Conservation (phyloP, 2,329 filamentous ascomycete species). For the Alternaria arbusti region DNA sequence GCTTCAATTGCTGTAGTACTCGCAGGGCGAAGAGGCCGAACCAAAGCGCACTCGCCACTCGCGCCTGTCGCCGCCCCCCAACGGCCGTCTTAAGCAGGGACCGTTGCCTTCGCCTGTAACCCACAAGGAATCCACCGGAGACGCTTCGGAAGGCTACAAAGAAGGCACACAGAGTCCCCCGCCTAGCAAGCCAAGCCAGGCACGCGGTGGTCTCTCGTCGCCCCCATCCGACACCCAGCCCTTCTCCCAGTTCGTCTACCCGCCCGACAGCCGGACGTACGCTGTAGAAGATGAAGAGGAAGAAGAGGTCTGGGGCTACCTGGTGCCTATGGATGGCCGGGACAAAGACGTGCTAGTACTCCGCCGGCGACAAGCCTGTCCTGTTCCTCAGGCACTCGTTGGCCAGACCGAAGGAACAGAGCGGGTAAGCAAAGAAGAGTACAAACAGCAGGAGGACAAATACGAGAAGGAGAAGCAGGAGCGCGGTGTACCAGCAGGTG, state of each 20-base stretch:
- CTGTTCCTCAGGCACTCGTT: slow-evolving; percentile 56
- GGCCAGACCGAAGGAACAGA: slow-evolving; percentile 51
- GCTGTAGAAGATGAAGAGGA: slow-evolving; percentile 84
- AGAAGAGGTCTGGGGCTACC: slow-evolving; percentile 94
- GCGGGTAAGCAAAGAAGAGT: slow-evolving; percentile 57
- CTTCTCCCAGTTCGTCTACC: slow-evolving; percentile 80
- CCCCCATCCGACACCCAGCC: slow-evolving; percentile 76
- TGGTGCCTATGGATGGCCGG: slow-evolving; percentile 78
- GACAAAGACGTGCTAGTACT: slow-evolving; percentile 75
- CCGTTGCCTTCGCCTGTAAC: slow-evolving; percentile 85
- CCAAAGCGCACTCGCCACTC: slow-evolving; percentile 86
- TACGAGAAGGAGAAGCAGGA: slow-evolving; percentile 64
- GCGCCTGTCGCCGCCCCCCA: slow-evolving; percentile 56
- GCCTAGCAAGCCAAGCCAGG: slow-evolving; percentile 45
- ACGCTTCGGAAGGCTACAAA: slow-evolving; percentile 65
- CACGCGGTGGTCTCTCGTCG: slow-evolving; percentile 58
- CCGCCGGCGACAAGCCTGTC: slow-evolving; percentile 74
- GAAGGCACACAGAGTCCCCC: slow-evolving; percentile 75
- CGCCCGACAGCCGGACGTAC: slow-evolving; percentile 73
- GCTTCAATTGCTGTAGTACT: slow-evolving; percentile 60
- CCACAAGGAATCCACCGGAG: slow-evolving; percentile 65
- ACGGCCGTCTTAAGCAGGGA: slow-evolving; percentile 58
- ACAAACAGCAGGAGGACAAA: slow-evolving; percentile 67
- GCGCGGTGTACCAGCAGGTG: slow-evolving; percentile 68
- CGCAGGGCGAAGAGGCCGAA: slow-evolving; percentile 68